A percentile compares a stretch with the other conserved stretches of the same genome.
Evolutionary conservation across 75 land plant species (phyloP).

Genomic region (Azolla pinnata): DNA sequence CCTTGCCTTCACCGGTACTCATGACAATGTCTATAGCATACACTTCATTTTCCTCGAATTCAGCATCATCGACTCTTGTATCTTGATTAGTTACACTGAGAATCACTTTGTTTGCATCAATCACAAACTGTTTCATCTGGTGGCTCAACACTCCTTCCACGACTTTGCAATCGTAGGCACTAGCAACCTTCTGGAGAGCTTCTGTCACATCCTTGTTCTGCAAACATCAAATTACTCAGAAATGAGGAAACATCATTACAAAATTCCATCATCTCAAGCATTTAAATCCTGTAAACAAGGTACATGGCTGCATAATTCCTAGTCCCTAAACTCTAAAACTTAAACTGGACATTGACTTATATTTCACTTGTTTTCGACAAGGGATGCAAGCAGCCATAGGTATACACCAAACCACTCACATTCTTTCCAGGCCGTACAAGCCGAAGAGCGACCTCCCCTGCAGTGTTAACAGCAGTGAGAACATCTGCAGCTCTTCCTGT

Average conservation of each 20-base stretch:
- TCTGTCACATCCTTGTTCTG: constrained; percentile 98
- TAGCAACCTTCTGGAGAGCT: constrained; percentile 96
- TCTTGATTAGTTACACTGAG: constrained; percentile 82
- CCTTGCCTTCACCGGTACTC: constrained; percentile 98
- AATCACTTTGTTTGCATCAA: constrained; percentile 94
- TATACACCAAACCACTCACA: constrained; percentile 25
- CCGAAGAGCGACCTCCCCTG: constrained; percentile 94
- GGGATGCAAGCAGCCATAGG: background rate
- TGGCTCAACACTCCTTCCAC: constrained; percentile 97
- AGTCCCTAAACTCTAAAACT: no score
- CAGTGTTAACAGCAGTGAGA: constrained; percentile 84
- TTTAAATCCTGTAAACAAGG: no score
- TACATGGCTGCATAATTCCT: no score
- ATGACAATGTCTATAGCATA: constrained; percentile 91
- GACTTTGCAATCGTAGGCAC: constrained; percentile 97
- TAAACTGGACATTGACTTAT: no score
- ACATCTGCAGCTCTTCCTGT: constrained; percentile 95
- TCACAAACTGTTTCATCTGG: constrained; percentile 96
- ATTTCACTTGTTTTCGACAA: no score
- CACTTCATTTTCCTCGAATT: constrained; percentile 98
- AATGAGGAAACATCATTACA: background rate
- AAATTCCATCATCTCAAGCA: no score
- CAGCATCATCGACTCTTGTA: constrained; percentile 90
- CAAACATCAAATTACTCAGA: background rate
- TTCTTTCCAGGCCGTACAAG: constrained; percentile 93